Base-by-base conservation (phyloP, 768 basidiomycete genomes). In the Fomitopsis pulvina region DNA sequence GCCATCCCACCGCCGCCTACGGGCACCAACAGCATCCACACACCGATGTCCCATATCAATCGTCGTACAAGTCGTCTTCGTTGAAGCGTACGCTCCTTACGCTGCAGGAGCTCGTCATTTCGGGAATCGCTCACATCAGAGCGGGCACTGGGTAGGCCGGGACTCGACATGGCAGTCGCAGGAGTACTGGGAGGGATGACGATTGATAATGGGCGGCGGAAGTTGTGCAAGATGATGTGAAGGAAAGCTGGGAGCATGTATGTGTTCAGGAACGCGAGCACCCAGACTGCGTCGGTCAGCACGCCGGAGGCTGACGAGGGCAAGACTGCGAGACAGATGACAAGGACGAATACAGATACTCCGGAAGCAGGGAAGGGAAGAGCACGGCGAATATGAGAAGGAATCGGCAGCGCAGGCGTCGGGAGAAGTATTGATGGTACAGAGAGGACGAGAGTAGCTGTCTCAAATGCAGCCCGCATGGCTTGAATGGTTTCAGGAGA, bases 41-140 rank as follows among this genome's bases (percentile, higher is more conserved):
- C 82, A 14, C 83, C 81, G n/a, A 88, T 60, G 64, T 94, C 90
- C 87, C 91, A 93, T 14, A 84, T 64, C 32, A 95, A 68, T 26
- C 93, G 75, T 56, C 79, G 79, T 32, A 80, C 79, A 39, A 83
- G 74, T 57, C 92, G 78, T 41, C 77, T 74, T 48, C 78, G 78
- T 67, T 96, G 93, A 52, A 97, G 68, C 37, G 82, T 81, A 41
- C 80, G 73, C 66, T 97, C 93, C 69, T 97, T 97, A 53, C 87
- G 76, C 58, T 87, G 81, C 27, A 97, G 69, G 20, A 97, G 78
- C 50, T 87, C 83, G 60, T 89, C 86, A 18, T 71, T 66, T 12
- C 71, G 65, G 34, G 71, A 61, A 24, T 63, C 58, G 51, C 57
- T 63, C 21, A 60, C 54, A 61, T 55, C 57, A 12, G 58, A 53